These are phyloP conservation scores for Handroanthus guayacan DNA, from an alignment of 257 asterid genomes.

Conservation along the genomic window DNA sequence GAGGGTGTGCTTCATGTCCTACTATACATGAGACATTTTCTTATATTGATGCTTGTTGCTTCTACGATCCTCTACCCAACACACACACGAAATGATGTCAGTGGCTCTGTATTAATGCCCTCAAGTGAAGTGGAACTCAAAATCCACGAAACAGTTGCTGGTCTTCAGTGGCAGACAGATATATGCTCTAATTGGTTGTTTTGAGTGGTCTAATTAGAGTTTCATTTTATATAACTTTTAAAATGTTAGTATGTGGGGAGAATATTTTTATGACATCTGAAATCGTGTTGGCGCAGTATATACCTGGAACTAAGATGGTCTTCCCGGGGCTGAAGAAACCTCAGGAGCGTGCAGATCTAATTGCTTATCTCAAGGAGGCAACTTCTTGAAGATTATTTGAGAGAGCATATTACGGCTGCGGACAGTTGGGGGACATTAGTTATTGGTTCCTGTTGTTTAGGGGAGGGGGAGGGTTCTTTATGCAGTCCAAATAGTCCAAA, in stretches of 20 bases:
- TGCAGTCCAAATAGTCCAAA: not conserved
- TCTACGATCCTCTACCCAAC: too few relatives aligned
- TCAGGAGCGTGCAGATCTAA: slow-evolving; percentile 73
- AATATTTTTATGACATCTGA: not conserved
- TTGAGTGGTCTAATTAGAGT: too few relatives aligned
- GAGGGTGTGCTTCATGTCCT: too few relatives aligned
- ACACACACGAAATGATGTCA: too few relatives aligned
- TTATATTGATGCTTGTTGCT: too few relatives aligned
- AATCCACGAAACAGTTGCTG: too few relatives aligned
- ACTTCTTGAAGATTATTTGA: slow-evolving; percentile 50
- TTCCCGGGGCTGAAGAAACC: slow-evolving; percentile 90
- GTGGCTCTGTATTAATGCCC: too few relatives aligned
- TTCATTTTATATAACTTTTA: not conserved
- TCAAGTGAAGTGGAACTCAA: too few relatives aligned
- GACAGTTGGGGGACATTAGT: slow-evolving; percentile 8
- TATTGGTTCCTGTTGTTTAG: slow-evolving; percentile 26
- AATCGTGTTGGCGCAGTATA: slow-evolving; percentile 56
- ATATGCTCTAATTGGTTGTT: too few relatives aligned
- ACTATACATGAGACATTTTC: too few relatives aligned
- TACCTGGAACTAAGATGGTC: slow-evolving; percentile 87
- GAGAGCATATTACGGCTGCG: slow-evolving; percentile 15
- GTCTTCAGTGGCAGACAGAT: too few relatives aligned
- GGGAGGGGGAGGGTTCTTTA: slow-evolving; percentile 17
- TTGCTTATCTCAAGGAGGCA: slow-evolving; percentile 71
- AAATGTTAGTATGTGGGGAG: not conserved